Base-by-base conservation (phyloP, 2,329 filamentous ascomycete species). In the Aspergillus tubingensis region DNA sequence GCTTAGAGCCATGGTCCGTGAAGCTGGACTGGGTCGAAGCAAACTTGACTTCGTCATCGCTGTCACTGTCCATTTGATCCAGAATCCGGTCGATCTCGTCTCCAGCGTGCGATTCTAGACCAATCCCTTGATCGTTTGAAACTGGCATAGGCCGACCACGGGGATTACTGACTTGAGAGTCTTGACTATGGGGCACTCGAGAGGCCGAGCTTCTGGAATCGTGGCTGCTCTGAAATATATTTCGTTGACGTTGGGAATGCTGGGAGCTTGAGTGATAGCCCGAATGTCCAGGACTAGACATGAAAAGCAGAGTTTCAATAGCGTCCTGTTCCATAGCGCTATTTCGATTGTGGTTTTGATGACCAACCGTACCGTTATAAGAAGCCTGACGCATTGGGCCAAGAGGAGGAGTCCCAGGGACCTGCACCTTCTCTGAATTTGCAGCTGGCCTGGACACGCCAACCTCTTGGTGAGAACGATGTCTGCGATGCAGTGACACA, bases 211-310 rank as follows among this genome's bases (percentile, higher is more conserved):
- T 65, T 30, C 70, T 60, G 2, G 71, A 69, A 13, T 65, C 68
- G 50, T 70, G 65, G 56, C 67, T 75, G 53, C 61, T 67, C 48
- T 68, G 67, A 5, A 67, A 61, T 10, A 64, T 17, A 36, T 62
- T 56, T 58, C 51, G 58, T 53, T 66, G 59, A 39, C 62, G 62
- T 52, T 72, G 73, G 15, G 75, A 74, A 32, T 68, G 63, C 53
- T 73, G 73, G n/a, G 76, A 75, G 54, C 69, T 72, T 8, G 76
- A 71, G 47, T 76, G 76, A 61, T 79, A 79, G 1, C 76, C 77
- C 5, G 79, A 80, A 57, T 81, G 80, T 32, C 77, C 79, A 1
- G 80, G 80, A 57, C 80, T 82, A 43, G 79, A 80, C 80, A 82
- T 81, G 67, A 81, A 81, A 8, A 82, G 67, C 8, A 82, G 67